Conservation (phyloP, 1,139 yeast species). For the Nakaseomyces delphensis region DNA sequence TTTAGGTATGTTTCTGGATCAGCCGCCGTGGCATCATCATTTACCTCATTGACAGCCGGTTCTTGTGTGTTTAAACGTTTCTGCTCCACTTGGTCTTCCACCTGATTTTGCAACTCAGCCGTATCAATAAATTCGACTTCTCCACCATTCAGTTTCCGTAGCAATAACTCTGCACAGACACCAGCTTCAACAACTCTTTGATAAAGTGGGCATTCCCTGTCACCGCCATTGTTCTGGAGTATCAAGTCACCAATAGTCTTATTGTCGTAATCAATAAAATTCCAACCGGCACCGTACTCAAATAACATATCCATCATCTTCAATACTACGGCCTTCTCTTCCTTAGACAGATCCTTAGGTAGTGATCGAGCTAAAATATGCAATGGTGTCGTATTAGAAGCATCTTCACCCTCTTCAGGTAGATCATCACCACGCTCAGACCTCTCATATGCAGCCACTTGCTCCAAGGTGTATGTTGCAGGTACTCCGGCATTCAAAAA, state of each 20-base stretch:
- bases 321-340: constrained; percentile 42
- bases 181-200: constrained; percentile 72
- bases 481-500: constrained; percentile 60
- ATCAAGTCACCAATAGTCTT: constrained; percentile 74
- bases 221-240: constrained; percentile 41
- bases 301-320: constrained; percentile 57
- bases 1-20: constrained; percentile 57
- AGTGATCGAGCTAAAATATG: constrained; percentile 47
- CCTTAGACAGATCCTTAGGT: constrained; percentile 39
- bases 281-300: constrained; percentile 92
- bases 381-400: constrained; percentile 66
- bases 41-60: background rate
- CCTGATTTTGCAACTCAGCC: constrained; percentile 16
- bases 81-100: constrained; percentile 16
- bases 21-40: constrained; percentile 48
- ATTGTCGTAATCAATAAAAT: constrained; percentile 52
- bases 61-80: no score
- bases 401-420: constrained; percentile 34
- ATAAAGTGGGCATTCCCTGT: constrained; percentile 33
- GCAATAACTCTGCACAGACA: constrained; percentile 74
- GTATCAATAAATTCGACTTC: constrained; percentile 40
- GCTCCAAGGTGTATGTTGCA: constrained; percentile 74
- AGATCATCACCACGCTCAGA: constrained; percentile 32
- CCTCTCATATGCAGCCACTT: constrained; percentile 50
- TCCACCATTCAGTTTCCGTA: constrained; percentile 61